Conservation (phyloP, 176 grass and related monocot species). For the Alopecurus myosuroides region DNA sequence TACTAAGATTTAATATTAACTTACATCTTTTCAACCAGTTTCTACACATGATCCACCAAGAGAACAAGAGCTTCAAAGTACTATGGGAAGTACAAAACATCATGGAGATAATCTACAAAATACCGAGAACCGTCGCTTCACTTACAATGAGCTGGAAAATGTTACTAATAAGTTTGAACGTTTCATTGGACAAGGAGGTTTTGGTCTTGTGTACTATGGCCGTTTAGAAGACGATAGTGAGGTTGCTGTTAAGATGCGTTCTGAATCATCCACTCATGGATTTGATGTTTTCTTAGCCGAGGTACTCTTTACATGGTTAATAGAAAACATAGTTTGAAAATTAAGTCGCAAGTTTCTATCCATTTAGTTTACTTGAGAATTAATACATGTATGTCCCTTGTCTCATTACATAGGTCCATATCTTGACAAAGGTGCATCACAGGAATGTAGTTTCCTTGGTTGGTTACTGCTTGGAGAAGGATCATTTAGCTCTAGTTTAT, state of each 20-base stretch:
- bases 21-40: neutral
- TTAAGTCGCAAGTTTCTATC: neutral
- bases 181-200: constrained; percentile 29
- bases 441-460: constrained; percentile 9
- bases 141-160: constrained; percentile 25
- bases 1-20: neutral
- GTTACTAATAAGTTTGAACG: constrained; percentile 20
- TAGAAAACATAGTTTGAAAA: no score
- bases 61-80: neutral
- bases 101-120: neutral
- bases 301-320: no score
- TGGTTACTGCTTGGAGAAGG: constrained; percentile 27
- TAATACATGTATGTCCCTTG: neutral
- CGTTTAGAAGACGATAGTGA: neutral
- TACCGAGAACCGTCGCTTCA: constrained; percentile 21
- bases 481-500: constrained; percentile 28
- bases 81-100: neutral
- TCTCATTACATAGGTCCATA: neutral
- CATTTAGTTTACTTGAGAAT: neutral
- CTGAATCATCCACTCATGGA: constrained; percentile 13
- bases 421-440: constrained; percentile 13
- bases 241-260: constrained; percentile 37
- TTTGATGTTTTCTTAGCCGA: constrained; percentile 33
- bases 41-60: neutral
- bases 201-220: constrained; percentile 31